phyloP scores from a whole-genome alignment of 441 rosid species.

The Populus hybrid region DNA sequence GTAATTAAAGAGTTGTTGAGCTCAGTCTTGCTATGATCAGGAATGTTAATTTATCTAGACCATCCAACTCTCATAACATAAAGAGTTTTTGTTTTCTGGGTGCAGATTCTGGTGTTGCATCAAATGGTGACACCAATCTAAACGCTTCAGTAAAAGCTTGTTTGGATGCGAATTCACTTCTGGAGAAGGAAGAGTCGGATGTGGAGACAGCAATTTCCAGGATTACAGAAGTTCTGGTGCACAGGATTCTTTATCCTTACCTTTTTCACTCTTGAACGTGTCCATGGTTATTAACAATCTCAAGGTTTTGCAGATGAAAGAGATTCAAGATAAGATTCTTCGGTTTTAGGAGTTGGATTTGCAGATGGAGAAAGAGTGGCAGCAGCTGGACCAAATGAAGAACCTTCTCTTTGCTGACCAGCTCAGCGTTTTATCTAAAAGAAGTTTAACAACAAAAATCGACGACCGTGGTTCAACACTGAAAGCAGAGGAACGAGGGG shows the following conservation, averaged over 20 bases:
- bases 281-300: constrained; percentile 6
- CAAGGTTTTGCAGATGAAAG: constrained; percentile 56
- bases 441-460: constrained; percentile 34
- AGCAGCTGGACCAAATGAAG: constrained; percentile 74
- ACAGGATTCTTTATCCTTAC: constrained; percentile 15
- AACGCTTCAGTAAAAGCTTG: constrained; percentile 37
- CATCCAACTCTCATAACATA: constrained; percentile 4
- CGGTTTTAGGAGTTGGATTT: constrained; percentile 76
- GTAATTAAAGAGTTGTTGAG: neutral
- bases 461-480: constrained; percentile 32
- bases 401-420: constrained; percentile 72
- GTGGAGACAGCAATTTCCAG: constrained; percentile 55
- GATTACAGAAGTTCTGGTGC: constrained; percentile 63
- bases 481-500: constrained; percentile 35
- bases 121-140: constrained; percentile 39
- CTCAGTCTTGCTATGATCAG: neutral
- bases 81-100: constrained; percentile 11
- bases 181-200: constrained; percentile 66
- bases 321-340: constrained; percentile 58
- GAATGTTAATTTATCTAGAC: constrained; percentile 11
- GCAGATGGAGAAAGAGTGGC: constrained; percentile 81
- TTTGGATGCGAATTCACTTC: constrained; percentile 39
- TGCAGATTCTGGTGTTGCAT: constrained; percentile 41
- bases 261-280: neutral
- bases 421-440: constrained; percentile 57